Evolutionary conservation across 192 early-diverging fungal species (phyloP).

Genomic region (Coemansia umbellata): DNA sequence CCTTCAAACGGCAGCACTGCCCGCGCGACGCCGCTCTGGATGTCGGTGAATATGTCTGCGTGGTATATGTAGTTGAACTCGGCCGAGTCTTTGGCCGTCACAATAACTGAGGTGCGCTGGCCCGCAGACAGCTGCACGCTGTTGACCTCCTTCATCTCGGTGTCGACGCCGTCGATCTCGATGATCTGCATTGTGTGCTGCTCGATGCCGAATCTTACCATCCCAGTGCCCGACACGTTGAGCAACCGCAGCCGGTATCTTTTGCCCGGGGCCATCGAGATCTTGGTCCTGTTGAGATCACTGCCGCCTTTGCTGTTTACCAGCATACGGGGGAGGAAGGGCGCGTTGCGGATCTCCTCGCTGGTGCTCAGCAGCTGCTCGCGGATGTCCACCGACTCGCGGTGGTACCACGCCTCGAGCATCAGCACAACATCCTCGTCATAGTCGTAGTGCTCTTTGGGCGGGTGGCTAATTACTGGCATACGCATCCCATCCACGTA

Average conservation of each 20-base stretch:
- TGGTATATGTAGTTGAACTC: conserved; percentile 66
- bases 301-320: conserved; percentile 58
- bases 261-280: conserved; percentile 70
- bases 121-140: conserved; percentile 64
- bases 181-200: conserved; percentile 74
- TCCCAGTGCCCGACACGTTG: conserved; percentile 69
- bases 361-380: conserved; percentile 59
- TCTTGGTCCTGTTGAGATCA: conserved; percentile 49
- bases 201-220: conserved; percentile 75
- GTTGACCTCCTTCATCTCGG: conserved; percentile 53
- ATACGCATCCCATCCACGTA: conserved; percentile 78
- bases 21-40: conserved; percentile 34
- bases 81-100: conserved; percentile 61
- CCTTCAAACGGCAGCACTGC: conserved; percentile 30
- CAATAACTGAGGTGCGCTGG: conserved; percentile 77
- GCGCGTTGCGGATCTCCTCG: conserved; percentile 17
- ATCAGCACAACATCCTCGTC: conserved; percentile 66
- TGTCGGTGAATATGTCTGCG: conserved; percentile 60
- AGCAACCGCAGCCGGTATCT: conserved; percentile 80
- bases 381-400: conserved; percentile 51
- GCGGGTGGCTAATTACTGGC: conserved; percentile 66
- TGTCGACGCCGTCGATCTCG: conserved; percentile 74
- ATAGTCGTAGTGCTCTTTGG: conserved; percentile 54
- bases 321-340: conserved; percentile 43
- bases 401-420: conserved; percentile 73